Base-by-base conservation (phyloP, 306 rosid genomes). In the Vigna hirtella region DNA sequence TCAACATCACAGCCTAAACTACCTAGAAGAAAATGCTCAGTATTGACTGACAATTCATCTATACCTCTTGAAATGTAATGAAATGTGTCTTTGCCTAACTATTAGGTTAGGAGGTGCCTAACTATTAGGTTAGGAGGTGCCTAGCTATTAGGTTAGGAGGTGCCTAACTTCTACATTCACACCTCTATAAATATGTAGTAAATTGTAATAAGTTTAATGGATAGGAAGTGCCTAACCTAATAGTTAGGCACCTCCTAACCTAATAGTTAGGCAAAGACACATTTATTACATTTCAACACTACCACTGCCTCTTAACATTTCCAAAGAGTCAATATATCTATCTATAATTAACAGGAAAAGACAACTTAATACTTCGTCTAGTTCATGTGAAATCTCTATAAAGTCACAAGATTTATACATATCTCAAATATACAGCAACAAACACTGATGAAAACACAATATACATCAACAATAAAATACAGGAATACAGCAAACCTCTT, bases 401-500 rank as follows among this genome's bases (percentile, higher is more conserved):
- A 42, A 9, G 47, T 42, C 47, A 42, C 47, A 42, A 9, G 47
- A 9, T 9, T 9, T 42, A 42, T 42, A 42, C 47, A 42, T 13
- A 42, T 42, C 9, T 42, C 47, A 17, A 75, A 17, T 38, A 55
- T 45, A 45, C n/a, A 66, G 38, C 18, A 16, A 68, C 3, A 18
- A 69, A 45, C 56, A 83, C 17, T 28, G 57, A 74, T 52, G 66
- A 79, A 75, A 75, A 52, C 64, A 79, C 7, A 64, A 22, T 18
- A 76, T 7, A 32, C 22, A 5, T 17, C 4, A 2, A 50, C 17
- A 49, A 70, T 43, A 77, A 71, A 73, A 61, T 63, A 79, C 43
- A 32, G 6, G 45, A 18, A 62, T 30, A 62, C 45, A 69, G 32
- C 89, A 52, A 36, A 95, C 97, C 95, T 95, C 97, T 88, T 88